phyloP scores from a whole-genome alignment of 352 stramenopile genomes.

The Phytopythium aichiense region DNA sequence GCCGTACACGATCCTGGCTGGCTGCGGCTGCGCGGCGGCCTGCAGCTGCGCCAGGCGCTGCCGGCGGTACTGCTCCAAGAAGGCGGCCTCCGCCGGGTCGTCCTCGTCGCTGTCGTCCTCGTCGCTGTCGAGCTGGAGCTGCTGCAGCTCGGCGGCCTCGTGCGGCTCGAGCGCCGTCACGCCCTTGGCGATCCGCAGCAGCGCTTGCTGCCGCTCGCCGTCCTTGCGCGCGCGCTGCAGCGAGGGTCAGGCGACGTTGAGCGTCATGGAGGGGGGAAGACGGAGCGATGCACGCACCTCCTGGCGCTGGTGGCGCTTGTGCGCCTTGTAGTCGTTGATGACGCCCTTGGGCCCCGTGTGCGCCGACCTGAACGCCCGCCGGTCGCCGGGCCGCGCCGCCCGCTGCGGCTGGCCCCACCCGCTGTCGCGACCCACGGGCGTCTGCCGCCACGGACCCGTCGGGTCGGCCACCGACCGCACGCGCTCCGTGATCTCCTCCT shows the following conservation, averaged over 20 bases:
- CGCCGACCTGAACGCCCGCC: conserved; percentile 49
- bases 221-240: conserved; percentile 39
- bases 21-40: conserved; percentile 12
- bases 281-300: conserved; percentile 26
- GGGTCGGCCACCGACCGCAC: conserved; percentile 68
- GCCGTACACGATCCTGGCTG: conserved; percentile 37
- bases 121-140: background rate
- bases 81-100: conserved; percentile 46
- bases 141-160: background rate
- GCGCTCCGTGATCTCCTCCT: conserved; percentile 52
- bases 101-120: conserved; percentile 32
- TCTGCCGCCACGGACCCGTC: conserved; percentile 66
- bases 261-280: no score
- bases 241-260: no score
- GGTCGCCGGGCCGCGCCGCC: conserved; percentile 17
- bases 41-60: conserved; percentile 68
- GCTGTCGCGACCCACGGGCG: conserved; percentile 26
- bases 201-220: conserved; percentile 39
- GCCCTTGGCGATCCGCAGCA: conserved; percentile 68
- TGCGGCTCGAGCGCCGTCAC: conserved; percentile 6
- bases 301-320: conserved; percentile 59
- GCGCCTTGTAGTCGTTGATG: conserved; percentile 76
- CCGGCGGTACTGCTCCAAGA: conserved; percentile 56
- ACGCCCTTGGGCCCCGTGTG: conserved; percentile 82
- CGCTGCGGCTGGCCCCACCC: conserved; percentile 40